These are phyloP conservation scores for Murraya paniculata DNA, from an alignment of 345 rosid species.

Conservation along the genomic window DNA sequence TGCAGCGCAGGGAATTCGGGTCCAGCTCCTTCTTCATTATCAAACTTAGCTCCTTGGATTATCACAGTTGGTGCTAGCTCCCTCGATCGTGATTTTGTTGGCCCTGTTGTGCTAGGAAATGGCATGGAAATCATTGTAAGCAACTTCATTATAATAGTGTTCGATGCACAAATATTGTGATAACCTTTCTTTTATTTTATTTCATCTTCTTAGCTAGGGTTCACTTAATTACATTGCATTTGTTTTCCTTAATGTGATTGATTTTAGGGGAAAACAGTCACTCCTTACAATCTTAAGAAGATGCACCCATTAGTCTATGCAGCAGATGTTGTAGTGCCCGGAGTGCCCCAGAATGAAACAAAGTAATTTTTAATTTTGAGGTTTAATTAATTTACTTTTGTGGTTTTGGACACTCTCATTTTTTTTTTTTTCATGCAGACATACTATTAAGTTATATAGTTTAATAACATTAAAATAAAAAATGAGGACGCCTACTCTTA, in stretches of 20 bases:
- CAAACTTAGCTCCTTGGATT: conserved; percentile 77
- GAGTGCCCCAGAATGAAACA: conserved; percentile 35
- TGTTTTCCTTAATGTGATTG: neutral
- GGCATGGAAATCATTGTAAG: conserved; percentile 53
- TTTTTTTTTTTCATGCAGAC: too few species aligned
- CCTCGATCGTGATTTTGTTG: conserved; percentile 56
- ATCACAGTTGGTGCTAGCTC: conserved; percentile 80
- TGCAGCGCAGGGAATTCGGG: conserved; percentile 77
- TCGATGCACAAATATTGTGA: neutral
- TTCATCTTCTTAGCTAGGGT: neutral
- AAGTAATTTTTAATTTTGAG: conserved; percentile 30
- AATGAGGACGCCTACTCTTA: fast-evolving
- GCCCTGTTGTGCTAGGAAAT: conserved; percentile 58
- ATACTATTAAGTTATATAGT: fast-evolving
- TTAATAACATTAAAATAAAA: too few species aligned
- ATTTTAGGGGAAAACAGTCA: conserved; percentile 58
- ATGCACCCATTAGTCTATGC: conserved; percentile 63
- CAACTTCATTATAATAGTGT: neutral
- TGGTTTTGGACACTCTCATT: too few species aligned
- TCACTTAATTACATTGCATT: neutral
- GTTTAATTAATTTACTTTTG: too few species aligned
- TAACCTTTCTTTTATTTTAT: neutral
- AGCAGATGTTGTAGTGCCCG: conserved; percentile 45
- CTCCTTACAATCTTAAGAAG: conserved; percentile 41
- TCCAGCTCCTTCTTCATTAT: conserved; percentile 53